Evolutionary conservation across 305 asterid genomes (phyloP), one percentile per base, ranked within the genome.

Genomic region (Fraxinus xanthoxyloides): DNA sequence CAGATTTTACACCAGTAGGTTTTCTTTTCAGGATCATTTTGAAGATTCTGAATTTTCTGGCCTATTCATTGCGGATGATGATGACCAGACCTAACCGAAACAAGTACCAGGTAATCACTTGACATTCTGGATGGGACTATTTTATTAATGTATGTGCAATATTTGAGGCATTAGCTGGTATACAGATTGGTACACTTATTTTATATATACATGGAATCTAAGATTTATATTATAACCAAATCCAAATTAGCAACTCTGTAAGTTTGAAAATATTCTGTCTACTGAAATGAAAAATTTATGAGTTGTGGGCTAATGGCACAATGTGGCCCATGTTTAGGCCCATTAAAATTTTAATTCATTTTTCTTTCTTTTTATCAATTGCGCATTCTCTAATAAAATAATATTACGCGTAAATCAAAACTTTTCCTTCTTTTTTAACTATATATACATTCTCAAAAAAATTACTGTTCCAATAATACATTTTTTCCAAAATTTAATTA

Each of bases 1-100:
- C n/a, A n/a, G n/a, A n/a, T n/a, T n/a, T n/a, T n/a, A n/a, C 40
- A 1, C 40, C 8, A 84, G 95, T 78, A 84, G 92, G 84, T 80
- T 92, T 80, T 91, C 95, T 8, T 91, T 90, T 83, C 96, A 89
- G 83, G 92, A 94, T 72, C 92, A 94, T 72, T 90, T 86, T 80
- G 97, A 90, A 59, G 97, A 92, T 82, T 82, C 92, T 77, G 94
- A 87, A 78, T 89, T 87, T 84, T 88, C 89, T 84, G 98, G 98
- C 76, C 92, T 92, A 34, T 93, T 94, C 85, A 83, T 89, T 81
- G 84, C 90, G 65, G n/a, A 93, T 85, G 94, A 88, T 21, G 97
- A 88, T 12, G 94, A 94, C n/a, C n/a, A n/a, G n/a, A n/a, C n/a
- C n/a, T n/a, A n/a, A n/a, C n/a, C n/a, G n/a, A n/a, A n/a, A n/a